A percentile compares a stretch with the other conserved stretches of the same genome.
Conservation (phyloP, 768 basidiomycete species). For the Naganishia friedmannii region DNA sequence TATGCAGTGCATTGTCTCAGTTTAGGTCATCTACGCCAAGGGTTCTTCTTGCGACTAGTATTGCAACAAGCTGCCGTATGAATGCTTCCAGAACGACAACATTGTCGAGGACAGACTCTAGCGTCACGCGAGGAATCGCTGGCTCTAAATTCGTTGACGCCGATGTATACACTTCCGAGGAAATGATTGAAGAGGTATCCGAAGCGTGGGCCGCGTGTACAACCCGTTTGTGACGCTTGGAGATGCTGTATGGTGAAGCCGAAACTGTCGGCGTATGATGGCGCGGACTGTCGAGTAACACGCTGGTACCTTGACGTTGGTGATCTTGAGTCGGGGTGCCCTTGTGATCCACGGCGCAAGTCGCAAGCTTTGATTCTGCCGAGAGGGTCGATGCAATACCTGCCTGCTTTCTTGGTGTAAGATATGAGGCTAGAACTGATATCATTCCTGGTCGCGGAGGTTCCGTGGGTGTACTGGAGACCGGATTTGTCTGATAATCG, state of each 20-base stretch:
- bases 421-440: background rate
- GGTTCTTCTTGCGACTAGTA: constrained; percentile 39
- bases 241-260: constrained; percentile 3
- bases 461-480: background rate
- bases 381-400: background rate
- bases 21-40: constrained; percentile 38
- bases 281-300: background rate
- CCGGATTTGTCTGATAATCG: background rate
- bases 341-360: background rate
- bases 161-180: background rate
- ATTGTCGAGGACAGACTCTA: constrained; percentile 85
- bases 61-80: constrained; percentile 67
- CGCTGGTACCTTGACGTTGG: background rate
- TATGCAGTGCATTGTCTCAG: background rate
- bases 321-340: background rate
- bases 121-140: constrained; percentile 52
- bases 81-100: constrained; percentile 91
- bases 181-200: background rate
- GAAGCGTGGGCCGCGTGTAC: background rate
- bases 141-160: background rate
- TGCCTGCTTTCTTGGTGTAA: background rate
- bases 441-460: background rate
- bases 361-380: background rate
- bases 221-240: background rate
- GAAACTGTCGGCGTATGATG: background rate